Evolutionary conservation across 2,329 filamentous ascomycete species (phyloP).

Genomic region (Ciborinia camelliae): DNA sequence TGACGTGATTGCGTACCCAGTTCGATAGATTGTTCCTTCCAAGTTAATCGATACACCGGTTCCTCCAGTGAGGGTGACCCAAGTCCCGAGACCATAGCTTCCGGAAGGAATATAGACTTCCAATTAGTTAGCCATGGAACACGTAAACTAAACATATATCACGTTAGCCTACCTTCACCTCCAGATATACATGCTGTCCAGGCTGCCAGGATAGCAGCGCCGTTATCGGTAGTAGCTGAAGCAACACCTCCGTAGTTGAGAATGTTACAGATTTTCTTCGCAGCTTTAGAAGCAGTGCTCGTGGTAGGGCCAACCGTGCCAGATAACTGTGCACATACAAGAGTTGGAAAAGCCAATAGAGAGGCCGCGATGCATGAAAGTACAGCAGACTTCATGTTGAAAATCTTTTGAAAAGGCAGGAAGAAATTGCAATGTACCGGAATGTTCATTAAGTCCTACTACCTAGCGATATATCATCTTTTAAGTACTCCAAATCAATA

Average conservation of each 20-base stretch:
- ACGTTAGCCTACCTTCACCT: slow-evolving; percentile 35
- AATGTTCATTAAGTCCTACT: background rate
- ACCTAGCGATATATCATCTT: background rate
- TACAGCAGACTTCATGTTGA: slow-evolving; percentile 23
- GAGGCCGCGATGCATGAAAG: slow-evolving; percentile 15
- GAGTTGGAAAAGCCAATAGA: slow-evolving; percentile 16
- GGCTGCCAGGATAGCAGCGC: slow-evolving; percentile 43
- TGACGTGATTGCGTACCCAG: slow-evolving; percentile 36
- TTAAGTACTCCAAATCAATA: background rate
- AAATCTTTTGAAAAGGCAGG: background rate
- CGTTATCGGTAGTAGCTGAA: slow-evolving; percentile 45
- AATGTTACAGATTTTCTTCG: slow-evolving; percentile 43
- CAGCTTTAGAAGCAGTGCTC: slow-evolving; percentile 27
- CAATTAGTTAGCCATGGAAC: background rate
- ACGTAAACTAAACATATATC: background rate
- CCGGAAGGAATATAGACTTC: slow-evolving; percentile 35
- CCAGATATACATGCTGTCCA: slow-evolving; percentile 45
- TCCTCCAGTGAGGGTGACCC: slow-evolving; percentile 48
- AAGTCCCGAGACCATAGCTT: slow-evolving; percentile 48
- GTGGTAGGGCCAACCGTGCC: slow-evolving; percentile 33
- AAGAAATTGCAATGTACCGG: background rate
- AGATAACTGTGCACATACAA: slow-evolving; percentile 27
- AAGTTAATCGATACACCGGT: slow-evolving; percentile 49
- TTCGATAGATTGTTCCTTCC: slow-evolving; percentile 51
- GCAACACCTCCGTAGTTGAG: slow-evolving; percentile 46